Evolutionary conservation across 176 grass and related monocot species (phyloP), one percentile per base, ranked within the genome.

Genomic region (Paspalum notatum): DNA sequence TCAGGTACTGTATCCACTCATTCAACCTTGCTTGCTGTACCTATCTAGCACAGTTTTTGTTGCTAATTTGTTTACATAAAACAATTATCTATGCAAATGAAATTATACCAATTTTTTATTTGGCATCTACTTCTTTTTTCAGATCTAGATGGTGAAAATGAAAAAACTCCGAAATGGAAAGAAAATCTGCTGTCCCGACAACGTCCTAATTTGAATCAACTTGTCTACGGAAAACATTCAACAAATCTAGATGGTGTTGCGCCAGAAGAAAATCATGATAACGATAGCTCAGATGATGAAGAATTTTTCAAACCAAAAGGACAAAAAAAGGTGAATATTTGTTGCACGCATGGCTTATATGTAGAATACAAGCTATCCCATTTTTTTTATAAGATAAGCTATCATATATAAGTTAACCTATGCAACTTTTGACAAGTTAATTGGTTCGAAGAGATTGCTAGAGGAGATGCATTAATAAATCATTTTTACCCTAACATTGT

Each of bases 161-260:
- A 80, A 27, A 95, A 95, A 69, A 80, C 85, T 70, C 91, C 92
- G 9, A 99, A 95, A 62, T 99, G 96, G 96, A 99, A 95, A 79
- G 83, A 93, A 82, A 86, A 90, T 44, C 83, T 98, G 73, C 79
- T 86, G 51, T 81, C 85, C 20, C 89, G 45, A 76, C 86, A 70
- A 58, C 88, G 77, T 91, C 84, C 68, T 56, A 99, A 89, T 76
- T 60, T 99, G 48, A 99, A 95, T 90, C 92, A 93, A 80, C 84
- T 90, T 85, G 92, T 99, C 15, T 98, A 98, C 26, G 96, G 86
- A 14, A 82, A 91, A 68, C 12, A 61, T 57, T 80, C 69, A 77
- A 79, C 77, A 9, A 87, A 83, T 74, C 78, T 72, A 65, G 42
- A 66, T 6, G 25, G 49, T 60, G 56, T 22, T 8, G 24, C 27